These are phyloP conservation scores for Nakazawaea laoshanensis DNA, from an alignment of 805 yeast species.

Conservation along the genomic window DNA sequence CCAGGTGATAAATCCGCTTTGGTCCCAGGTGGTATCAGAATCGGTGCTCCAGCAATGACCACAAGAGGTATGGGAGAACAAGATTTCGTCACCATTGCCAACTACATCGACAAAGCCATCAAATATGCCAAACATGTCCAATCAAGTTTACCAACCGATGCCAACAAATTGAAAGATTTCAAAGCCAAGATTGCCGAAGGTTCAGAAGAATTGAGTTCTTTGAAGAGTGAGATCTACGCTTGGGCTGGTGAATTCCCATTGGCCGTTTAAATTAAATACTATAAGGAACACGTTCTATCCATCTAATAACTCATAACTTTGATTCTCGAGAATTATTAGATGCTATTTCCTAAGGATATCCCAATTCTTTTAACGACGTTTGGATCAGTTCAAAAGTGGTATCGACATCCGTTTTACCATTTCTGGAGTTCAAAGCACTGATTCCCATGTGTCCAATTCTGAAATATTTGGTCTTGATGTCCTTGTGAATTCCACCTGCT, in stretches of 20 bases:
- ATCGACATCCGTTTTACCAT: constrained; percentile 43
- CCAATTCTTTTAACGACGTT: constrained; percentile 30
- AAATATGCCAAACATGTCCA: constrained; percentile 70
- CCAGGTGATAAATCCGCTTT: constrained; percentile 96
- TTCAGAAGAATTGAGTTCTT: constrained; percentile 54
- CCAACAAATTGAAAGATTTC: constrained; percentile 94
- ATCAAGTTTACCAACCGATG: constrained; percentile 76
- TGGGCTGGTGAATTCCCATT: constrained; percentile 91
- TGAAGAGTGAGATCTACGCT: constrained; percentile 70
- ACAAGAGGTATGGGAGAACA: constrained; percentile 89
- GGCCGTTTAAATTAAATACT: constrained; percentile 36
- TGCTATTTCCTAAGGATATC: constrained; percentile 24
- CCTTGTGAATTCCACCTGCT: constrained; percentile 88
- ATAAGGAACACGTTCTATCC: too few species aligned
- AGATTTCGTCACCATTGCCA: constrained; percentile 75
- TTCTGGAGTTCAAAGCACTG: constrained; percentile 44
- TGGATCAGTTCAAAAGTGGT: constrained; percentile 38
- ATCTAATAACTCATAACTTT: neutral
- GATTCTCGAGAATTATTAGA: constrained; percentile 7
- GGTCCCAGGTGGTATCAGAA: constrained; percentile 92
- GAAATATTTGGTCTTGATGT: constrained; percentile 72
- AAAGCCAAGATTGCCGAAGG: constrained; percentile 72
- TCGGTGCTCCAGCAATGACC: constrained; percentile 98
- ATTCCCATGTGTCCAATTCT: constrained; percentile 97
- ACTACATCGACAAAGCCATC: constrained; percentile 76